Evolutionary conservation across 1,139 yeast genomes (phyloP), one percentile per base, ranked within the genome.

Genomic region (Williopsis jadinii): DNA sequence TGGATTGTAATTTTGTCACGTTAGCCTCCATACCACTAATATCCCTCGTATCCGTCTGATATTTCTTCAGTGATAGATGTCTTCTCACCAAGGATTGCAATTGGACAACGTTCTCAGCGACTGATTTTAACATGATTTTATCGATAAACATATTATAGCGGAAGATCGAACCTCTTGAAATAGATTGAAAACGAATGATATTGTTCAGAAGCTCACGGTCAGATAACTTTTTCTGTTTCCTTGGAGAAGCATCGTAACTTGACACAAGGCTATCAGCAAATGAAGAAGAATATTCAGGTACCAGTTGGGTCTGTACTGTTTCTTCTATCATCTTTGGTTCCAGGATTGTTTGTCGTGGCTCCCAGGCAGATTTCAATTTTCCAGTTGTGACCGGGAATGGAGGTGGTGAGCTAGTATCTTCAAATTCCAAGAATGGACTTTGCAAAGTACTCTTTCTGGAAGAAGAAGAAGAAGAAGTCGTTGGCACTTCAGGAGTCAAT

Each of bases 101-200:
- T 15, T 48, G 61, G 8, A 77, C 63, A 30, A 78, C 60, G 45
- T 73, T 76, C 15, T 70, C 74, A 5, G 67, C 64, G 49, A 71
- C 75, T 3, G 81, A 76, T 49, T 73, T 74, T 32, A 80, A 56
- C 70, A 79, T 73, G 47, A 78, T 77, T 43, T 68, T 71, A 51
- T 75, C 73, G 33, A 82, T 82, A 59, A 78, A 80, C 66, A 80
- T 67, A 27, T 63, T 63, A 57, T 80, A 84, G 38, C 94, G 69
- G 47, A 76, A 64, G 41, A 75, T 68, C 1, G 84, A 80, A 27
- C 90, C 92, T 50, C 84, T 67, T 9, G 83, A 71, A 28, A 79
- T 61, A 0, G 87, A 72, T 56, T 84, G 92, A 28, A 83, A 64
- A 43, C 51, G 49, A 28, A 67, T 56, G 10, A 70, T 58, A 5